These are phyloP conservation scores for Pseudoscleropodium purum DNA, from an alignment of 225 moss, liverwort and hornwort genomes.

Conservation along the genomic window DNA sequence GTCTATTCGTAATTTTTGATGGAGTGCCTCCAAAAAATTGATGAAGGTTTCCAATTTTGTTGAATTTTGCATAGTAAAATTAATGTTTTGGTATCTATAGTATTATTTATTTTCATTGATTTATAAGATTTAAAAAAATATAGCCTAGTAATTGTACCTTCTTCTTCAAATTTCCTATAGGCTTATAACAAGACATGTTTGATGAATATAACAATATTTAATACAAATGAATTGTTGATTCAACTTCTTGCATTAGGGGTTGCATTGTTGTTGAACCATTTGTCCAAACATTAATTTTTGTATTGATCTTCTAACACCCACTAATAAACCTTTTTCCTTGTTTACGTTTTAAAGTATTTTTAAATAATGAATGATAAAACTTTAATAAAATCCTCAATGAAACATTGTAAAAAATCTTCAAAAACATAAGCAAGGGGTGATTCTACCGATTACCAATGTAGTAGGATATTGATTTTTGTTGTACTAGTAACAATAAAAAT, in stretches of 20 bases:
- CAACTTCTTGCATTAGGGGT: not conserved
- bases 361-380: not conserved
- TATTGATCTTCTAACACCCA: not conserved
- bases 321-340: too few relatives aligned
- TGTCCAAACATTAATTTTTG: not conserved
- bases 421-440: not conserved
- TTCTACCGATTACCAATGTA: not conserved
- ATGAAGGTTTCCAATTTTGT: rapidly evolving
- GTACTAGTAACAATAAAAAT: not conserved
- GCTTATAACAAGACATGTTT: not conserved
- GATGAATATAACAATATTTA: not conserved
- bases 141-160: not conserved
- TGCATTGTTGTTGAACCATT: rapidly evolving
- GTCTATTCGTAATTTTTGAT: not conserved
- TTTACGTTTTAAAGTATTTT: not conserved
- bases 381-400: not conserved
- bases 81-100: not conserved
- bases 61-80: not conserved
- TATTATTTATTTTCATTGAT: not conserved
- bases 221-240: not conserved
- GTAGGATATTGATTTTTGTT: not conserved
- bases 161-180: not conserved
- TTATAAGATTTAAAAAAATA: not conserved
- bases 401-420: not conserved
- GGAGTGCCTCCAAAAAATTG: not conserved